phyloP scores from a whole-genome alignment of 1,284 basidiomycete species.

The Microbotryomycetes sp. region DNA sequence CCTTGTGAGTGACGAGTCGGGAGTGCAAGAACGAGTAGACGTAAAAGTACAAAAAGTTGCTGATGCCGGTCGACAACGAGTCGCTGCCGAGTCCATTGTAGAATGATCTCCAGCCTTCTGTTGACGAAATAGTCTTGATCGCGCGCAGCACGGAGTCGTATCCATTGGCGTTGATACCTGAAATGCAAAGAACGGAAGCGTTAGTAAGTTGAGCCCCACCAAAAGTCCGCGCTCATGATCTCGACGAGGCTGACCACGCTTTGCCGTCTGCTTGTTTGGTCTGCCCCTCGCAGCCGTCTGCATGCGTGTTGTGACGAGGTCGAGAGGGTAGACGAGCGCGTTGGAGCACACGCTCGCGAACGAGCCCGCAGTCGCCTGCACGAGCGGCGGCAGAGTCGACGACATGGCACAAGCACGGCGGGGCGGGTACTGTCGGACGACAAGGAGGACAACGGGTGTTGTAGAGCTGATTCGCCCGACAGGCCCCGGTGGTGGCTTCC shows the following conservation, averaged over 20 bases:
- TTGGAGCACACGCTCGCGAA: constrained; percentile 44
- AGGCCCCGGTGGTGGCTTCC: no score
- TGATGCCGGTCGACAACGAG: constrained; percentile 43
- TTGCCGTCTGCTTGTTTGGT: constrained; percentile 24
- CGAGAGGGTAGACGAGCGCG: constrained; percentile 46
- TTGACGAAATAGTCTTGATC: constrained; percentile 28
- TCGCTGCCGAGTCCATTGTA: constrained; percentile 43
- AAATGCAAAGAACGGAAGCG: neutral
- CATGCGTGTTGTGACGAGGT: constrained; percentile 43
- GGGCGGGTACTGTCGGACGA: no score
- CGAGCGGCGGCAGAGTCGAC: constrained; percentile 41
- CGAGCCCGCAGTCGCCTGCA: constrained; percentile 45
- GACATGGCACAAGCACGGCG: constrained; percentile 35
- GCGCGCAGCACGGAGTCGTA: constrained; percentile 15
- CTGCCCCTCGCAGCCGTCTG: constrained; percentile 34
- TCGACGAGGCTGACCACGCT: neutral
- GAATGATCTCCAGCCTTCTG: constrained; percentile 32
- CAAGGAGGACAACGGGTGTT: no score
- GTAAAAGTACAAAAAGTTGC: constrained; percentile 43
- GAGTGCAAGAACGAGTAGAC: constrained; percentile 33
- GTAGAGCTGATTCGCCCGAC: no score
- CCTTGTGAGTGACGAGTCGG: neutral
- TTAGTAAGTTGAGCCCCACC: neutral
- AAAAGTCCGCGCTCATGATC: neutral
- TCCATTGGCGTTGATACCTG: constrained; percentile 4